Evolutionary conservation across 176 grass and related monocot genomes (phyloP).

Genomic region (Paspalum notatum): DNA sequence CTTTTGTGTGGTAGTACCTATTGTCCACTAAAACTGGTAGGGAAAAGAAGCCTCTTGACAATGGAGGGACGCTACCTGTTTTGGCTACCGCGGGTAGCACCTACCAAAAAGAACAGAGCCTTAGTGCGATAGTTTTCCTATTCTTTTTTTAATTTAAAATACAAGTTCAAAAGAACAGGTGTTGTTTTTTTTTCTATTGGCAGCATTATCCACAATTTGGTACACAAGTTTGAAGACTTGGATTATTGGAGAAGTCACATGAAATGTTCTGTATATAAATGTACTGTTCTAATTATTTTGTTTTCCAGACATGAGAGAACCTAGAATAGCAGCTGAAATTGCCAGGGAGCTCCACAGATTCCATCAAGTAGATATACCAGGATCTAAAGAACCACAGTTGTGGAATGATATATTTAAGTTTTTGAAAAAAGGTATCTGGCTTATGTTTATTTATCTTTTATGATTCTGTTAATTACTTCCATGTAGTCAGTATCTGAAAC

Average conservation of each 20-base stretch:
- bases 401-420: conserved; percentile 98
- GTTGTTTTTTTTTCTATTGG: neutral
- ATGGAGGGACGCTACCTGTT: too few relatives aligned
- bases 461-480: conserved; percentile 25
- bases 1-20: too few relatives aligned
- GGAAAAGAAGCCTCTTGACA: too few relatives aligned
- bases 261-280: conserved; percentile 42
- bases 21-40: too few relatives aligned
- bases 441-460: conserved; percentile 17
- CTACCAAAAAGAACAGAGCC: too few relatives aligned
- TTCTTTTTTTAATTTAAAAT: conserved; percentile 21
- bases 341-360: conserved; percentile 78
- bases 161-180: conserved; percentile 6
- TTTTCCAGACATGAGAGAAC: conserved; percentile 81
- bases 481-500: conserved; percentile 16
- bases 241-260: neutral
- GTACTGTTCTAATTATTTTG: conserved; percentile 36
- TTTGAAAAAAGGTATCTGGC: conserved; percentile 68
- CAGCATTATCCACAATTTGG: neutral
- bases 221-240: conserved; percentile 18
- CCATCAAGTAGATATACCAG: conserved; percentile 81
- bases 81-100: too few relatives aligned
- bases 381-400: conserved; percentile 76
- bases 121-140: conserved; percentile 1
- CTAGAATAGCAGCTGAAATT: conserved; percentile 86